Percentiles rank a stretch among this genome's conserved stretches.
Evolutionary conservation across 2,329 filamentous ascomycete genomes (phyloP).

Genomic region (Pseudocercospora macadamiae): DNA sequence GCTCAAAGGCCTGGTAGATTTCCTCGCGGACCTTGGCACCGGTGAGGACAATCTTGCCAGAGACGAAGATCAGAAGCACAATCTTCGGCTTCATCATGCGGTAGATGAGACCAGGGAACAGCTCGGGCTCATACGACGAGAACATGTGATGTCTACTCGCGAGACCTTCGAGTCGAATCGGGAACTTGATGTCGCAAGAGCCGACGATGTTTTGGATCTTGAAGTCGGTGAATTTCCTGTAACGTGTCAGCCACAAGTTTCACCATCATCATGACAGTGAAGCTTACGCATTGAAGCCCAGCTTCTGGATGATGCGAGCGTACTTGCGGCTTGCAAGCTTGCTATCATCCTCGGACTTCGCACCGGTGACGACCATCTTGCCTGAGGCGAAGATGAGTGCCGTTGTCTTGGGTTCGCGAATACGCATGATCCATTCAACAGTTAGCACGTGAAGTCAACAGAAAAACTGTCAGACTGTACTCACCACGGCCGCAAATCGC

Average conservation of each 20-base stretch:
- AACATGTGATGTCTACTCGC: slow-evolving; percentile 98
- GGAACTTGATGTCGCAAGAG: slow-evolving; percentile 99
- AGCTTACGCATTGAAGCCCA: slow-evolving; percentile 75
- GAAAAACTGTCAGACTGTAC: background rate
- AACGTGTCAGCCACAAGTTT: background rate
- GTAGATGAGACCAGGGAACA: slow-evolving; percentile 99
- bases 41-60: slow-evolving; percentile 96
- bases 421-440: slow-evolving; percentile 80
- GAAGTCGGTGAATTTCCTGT: slow-evolving; percentile 91
- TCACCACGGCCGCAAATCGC: slow-evolving; percentile 41
- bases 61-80: slow-evolving; percentile 91
- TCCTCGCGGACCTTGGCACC: slow-evolving; percentile 98
- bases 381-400: slow-evolving; percentile 96
- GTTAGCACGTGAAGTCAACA: slow-evolving; percentile 43
- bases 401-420: slow-evolving; percentile 97
- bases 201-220: slow-evolving; percentile 99
- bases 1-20: slow-evolving; percentile 94
- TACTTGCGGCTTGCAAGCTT: slow-evolving; percentile 98
- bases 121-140: slow-evolving; percentile 95
- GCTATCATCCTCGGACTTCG: slow-evolving; percentile 96
- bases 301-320: slow-evolving; percentile 98
- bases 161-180: slow-evolving; percentile 92
- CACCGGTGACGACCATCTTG: slow-evolving; percentile 99
- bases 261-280: slow-evolving; percentile 10
- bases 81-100: slow-evolving; percentile 99